Percentiles rank a stretch among this genome's conserved stretches.
Conservation (phyloP, 1,284 basidiomycete species). For the Ganoderma sinense region DNA sequence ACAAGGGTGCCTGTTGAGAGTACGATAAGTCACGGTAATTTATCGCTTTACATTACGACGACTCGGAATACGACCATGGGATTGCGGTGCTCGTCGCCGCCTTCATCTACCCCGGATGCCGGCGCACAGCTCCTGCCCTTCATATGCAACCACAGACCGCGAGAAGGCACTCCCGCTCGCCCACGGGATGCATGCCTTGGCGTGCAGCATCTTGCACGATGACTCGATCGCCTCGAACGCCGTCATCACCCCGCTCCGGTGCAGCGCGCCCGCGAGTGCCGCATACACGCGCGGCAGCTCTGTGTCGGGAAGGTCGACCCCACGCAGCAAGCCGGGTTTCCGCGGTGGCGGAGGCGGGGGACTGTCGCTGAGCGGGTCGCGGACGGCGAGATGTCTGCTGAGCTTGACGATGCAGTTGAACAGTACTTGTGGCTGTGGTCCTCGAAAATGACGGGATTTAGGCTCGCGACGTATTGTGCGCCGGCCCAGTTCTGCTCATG, state of each 20-base stretch:
- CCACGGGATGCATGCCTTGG: background rate
- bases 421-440: background rate
- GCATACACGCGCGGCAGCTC: background rate
- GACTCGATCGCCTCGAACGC: background rate
- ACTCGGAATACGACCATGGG: too few relatives aligned
- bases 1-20: too few relatives aligned
- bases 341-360: too few relatives aligned
- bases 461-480: background rate
- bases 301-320: background rate
- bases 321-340: too few relatives aligned
- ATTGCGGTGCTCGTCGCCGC: too few relatives aligned
- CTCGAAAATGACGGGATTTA: background rate
- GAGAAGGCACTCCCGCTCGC: background rate
- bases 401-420: too few relatives aligned
- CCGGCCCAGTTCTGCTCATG: background rate
- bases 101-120: too few relatives aligned
- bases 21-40: too few relatives aligned
- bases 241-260: background rate
- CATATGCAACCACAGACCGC: background rate
- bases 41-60: too few relatives aligned
- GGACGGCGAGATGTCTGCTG: too few relatives aligned
- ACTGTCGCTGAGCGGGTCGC: too few relatives aligned
- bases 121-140: background rate
- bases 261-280: background rate
- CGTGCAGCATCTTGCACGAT: background rate